Base-by-base conservation (phyloP, 2,329 filamentous ascomycete genomes). In the Pseudogymnoascus sp. region DNA sequence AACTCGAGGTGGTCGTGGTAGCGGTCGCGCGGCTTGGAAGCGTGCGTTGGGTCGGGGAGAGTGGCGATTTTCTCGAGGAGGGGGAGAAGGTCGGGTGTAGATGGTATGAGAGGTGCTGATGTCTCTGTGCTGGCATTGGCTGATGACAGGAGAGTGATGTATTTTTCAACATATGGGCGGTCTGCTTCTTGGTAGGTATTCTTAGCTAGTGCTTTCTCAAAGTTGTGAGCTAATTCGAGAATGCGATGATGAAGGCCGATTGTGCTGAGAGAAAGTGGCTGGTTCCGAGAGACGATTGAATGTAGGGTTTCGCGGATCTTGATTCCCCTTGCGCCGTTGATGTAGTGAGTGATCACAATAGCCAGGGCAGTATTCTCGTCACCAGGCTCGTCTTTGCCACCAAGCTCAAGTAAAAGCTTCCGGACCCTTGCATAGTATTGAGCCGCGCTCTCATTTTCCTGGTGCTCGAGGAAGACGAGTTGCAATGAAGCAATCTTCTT, bases 1-100 rank as follows among this genome's bases (percentile, higher is more conserved):
- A 93, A 93, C 72, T 94, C 90, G 1, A 95, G 81, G 25, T 78
- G 78, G 68, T 87, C 82, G 63, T 75, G 77, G 70, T 82, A 83
- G 31, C 76, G 78, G 66, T 85, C 80, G 62, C 77, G 78, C 4
- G 81, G 77, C 64, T 82, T 80, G 6, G 78, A 73, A 42, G 74
- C 77, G n/a, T 79, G 74, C 59, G 83, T 69, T 12, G 70, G 72
- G 61, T 73, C 69, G 7, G 70, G 69, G 42, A 73, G 65, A 25
- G 35, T 63, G 27, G 76, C 74, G 18, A 84, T 78, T n/a, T 68
- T 74, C n/a, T 72, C 66, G 8, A 83, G 66, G 10, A 80, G 66
- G 1, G 68, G 62, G 1, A 37, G 42, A 7, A 15, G 12, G 21
- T 37, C 5, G 7, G 15, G 21, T 25, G 21, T 39, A 31, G 35